Percentiles rank a stretch among this genome's conserved stretches.
Conservation (phyloP, 2,329 filamentous ascomycete genomes). For the Cordyceps cicadae region DNA sequence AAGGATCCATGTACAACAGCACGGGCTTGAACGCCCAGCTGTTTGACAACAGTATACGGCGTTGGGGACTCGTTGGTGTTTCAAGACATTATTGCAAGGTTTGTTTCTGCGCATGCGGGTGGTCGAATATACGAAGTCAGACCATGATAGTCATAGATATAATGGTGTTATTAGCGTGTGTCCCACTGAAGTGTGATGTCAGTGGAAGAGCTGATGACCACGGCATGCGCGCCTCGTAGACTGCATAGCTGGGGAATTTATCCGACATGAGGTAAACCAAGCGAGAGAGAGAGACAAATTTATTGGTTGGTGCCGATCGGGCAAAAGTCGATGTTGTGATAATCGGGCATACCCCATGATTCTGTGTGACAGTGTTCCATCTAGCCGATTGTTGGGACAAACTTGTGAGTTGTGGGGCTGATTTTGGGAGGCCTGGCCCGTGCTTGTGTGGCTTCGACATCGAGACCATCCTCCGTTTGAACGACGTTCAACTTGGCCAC, state of each 20-base stretch:
- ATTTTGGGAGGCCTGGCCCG: background rate
- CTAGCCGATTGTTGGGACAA: background rate
- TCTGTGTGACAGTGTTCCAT: background rate
- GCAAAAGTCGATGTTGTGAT: constrained; percentile 24
- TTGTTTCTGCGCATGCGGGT: constrained; percentile 4
- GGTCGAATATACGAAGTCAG: constrained; percentile 9
- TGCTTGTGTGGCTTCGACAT: background rate
- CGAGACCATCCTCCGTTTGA: background rate
- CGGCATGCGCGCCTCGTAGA: constrained; percentile 25
- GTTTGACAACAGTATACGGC: constrained; percentile 5
- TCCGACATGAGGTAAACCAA: constrained; percentile 15
- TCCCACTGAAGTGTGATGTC: background rate
- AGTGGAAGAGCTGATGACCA: constrained; percentile 26
- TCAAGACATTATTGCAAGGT: constrained; percentile 10
- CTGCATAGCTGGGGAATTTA: constrained; percentile 26
- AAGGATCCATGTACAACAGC: constrained; percentile 3
- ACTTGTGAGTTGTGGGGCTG: background rate
- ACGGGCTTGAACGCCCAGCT: background rate
- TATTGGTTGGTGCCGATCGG: no score
- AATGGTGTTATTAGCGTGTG: background rate
- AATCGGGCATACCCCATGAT: background rate
- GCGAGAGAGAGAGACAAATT: no score
- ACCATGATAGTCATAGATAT: constrained; percentile 6
- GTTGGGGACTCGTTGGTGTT: constrained; percentile 9
- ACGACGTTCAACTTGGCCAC: background rate